Base-by-base conservation (phyloP, 106 monocot genomes). In the Gastrodia elata region DNA sequence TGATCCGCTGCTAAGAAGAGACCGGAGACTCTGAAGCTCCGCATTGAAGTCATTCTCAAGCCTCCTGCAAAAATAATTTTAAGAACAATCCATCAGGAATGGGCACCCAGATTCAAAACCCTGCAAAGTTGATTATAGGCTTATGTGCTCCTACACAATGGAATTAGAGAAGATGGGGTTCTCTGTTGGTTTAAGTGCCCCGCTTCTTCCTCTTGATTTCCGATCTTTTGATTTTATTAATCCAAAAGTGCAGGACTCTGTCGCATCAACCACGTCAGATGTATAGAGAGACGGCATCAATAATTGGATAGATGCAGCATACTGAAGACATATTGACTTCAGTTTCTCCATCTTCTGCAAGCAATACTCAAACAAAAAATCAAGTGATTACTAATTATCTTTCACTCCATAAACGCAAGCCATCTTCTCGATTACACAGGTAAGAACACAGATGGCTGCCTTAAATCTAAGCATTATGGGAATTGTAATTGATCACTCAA, bases 331-430 rank as follows among this genome's bases (percentile, higher is more conserved):
- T 73, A 99, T 49, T 65, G 85, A 78, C 59, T 93, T 99, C 43
- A 99, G 79, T 68, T 87, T 99, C 89, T 99, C 98, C 61, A 99
- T 70, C 72, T 91, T 99, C 98, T 99, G 98, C 77, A 69, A 40
- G 38, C 20, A 61, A 61, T 6, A 22, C n/a, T 48, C 1, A 13
- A 48, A 27, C 59, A 59, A 8, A 6, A 59, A 28, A 5, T 26
- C 26, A 8, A 59, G 8, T 65, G 65, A 65, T 8, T 36, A 38
- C 18, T 1, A 18, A 14, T 32, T 0, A 38, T 67, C 67, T 67
- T 65, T 34, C 11, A 9, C 18, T 38, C 18, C 18, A 35, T 35
- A 37, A 35, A 18, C n/a, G 28, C 8, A 30, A 61, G 24, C 57
- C 26, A 57, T n/a, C 57, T 25, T 27, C 25, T 20, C 65, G 0